A percentile compares a stretch with the other conserved stretches of the same genome.
These are phyloP conservation scores for Leccinum subrobustum DNA, from an alignment of 1,284 basidiomycete genomes.

Conservation along the genomic window DNA sequence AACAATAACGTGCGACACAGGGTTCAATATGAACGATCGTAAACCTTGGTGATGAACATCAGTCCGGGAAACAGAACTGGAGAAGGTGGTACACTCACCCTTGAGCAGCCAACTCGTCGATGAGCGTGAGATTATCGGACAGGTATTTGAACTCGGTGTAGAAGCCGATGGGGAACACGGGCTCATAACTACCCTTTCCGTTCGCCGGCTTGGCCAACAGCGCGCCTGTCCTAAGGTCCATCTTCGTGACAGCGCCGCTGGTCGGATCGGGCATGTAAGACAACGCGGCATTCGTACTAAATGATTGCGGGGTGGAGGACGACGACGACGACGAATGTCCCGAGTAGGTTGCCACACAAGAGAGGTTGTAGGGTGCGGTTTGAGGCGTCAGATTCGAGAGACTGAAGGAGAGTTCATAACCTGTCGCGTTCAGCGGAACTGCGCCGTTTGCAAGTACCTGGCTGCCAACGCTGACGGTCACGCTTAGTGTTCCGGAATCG, in stretches of 20 bases:
- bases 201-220: conserved; percentile 55
- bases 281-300: conserved; percentile 45
- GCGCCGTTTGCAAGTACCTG: conserved; percentile 19
- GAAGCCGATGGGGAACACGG: conserved; percentile 71
- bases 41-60: conserved; percentile 24
- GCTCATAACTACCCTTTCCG: conserved; percentile 49
- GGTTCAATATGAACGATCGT: conserved; percentile 28
- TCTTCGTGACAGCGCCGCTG: conserved; percentile 56
- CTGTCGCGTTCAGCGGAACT: conserved; percentile 32
- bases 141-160: conserved; percentile 71
- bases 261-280: conserved; percentile 58
- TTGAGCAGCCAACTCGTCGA: conserved; percentile 57
- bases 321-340: conserved; percentile 15
- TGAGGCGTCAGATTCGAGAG: conserved; percentile 25
- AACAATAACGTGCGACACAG: neutral
- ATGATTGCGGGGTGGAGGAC: conserved; percentile 39
- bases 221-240: conserved; percentile 68
- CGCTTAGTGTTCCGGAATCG: conserved; percentile 24
- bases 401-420: conserved; percentile 26
- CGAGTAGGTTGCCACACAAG: conserved; percentile 28
- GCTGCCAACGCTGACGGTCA: conserved; percentile 24
- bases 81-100: conserved; percentile 45
- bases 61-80: neutral
- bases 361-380: conserved; percentile 26
- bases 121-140: conserved; percentile 50